Conservation (phyloP, 208 protist genomes). For the Acanthamoeba sp. region DNA sequence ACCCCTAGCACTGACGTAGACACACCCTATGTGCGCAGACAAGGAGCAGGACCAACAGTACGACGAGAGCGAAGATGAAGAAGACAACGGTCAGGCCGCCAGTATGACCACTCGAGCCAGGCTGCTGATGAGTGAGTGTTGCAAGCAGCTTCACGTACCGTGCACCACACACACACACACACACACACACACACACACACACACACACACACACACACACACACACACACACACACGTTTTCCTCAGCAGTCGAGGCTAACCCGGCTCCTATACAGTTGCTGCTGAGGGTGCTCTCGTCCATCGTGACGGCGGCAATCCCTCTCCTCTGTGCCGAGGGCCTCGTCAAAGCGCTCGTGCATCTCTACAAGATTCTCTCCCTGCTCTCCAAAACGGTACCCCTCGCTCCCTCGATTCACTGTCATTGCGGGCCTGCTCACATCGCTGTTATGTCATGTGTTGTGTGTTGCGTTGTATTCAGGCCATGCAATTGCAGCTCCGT, state of each 20-base stretch:
- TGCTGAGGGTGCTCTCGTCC: not conserved
- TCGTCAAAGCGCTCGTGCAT: slow-evolving; percentile 26
- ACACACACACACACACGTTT: too few relatives aligned
- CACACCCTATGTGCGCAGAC: not conserved
- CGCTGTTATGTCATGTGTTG: not conserved
- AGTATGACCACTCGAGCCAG: not conserved
- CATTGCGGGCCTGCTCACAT: too few relatives aligned
- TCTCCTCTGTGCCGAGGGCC: slow-evolving; percentile 8
- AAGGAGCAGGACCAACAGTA: not conserved
- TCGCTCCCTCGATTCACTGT: too few relatives aligned
- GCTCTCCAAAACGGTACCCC: slow-evolving; percentile 52
- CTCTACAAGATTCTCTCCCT: slow-evolving; percentile 37
- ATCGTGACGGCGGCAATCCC: slow-evolving; percentile 39
- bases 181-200: too few relatives aligned
- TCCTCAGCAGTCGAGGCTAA: too few relatives aligned
- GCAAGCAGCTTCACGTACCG: slow-evolving; percentile 17
- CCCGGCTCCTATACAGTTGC: not conserved
- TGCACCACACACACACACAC: not conserved
- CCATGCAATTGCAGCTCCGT: slow-evolving; percentile 45
- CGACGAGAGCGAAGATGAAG: slow-evolving; percentile 1
- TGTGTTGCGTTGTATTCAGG: not conserved
- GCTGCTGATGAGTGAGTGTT: slow-evolving; percentile 42
- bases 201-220: too few relatives aligned
- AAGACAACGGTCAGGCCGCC: not conserved
- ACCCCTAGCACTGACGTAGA: not conserved